Evolutionary conservation across 1,284 basidiomycete genomes (phyloP), one percentile per base, ranked within the genome.

Genomic region (Leccinum griseonigrum): DNA sequence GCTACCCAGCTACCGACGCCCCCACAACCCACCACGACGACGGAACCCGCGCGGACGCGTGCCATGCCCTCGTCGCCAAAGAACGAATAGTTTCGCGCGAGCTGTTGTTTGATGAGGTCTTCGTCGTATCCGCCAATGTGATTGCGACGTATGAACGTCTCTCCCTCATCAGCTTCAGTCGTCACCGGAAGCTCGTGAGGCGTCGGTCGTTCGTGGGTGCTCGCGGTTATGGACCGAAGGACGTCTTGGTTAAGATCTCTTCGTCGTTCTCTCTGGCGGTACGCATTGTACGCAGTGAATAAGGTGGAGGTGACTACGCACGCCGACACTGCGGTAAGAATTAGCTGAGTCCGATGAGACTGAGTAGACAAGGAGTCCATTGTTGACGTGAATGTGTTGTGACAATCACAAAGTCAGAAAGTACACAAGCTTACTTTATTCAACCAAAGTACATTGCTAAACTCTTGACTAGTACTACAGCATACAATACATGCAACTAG

Each of bases 1-100:
- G 97, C 95, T 29, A 90, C 91, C 90, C 95, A 97, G 68, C 92
- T 95, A 0, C 97, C 96, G 1, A 99, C 97, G 5, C 97, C 97
- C 61, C 97, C 97, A 66, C 95, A 94, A 3, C 97, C 97, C 8
- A 99, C 86, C 26, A 99, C 81, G 22, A 95, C 93, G 3, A 98
- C 95, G 18, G 83, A 88, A 7, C 87, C 85, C 26, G 83, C 74
- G 61, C 97, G 82, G 51, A 99, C 83, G 68, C 85, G 87, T 11
- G 78, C 73, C 94, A 98, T 97, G 28, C 87, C 86, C 40, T 95
- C 91, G 36, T 97, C 93, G 0, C 95, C 95, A 55, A 99, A 90
- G 78, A 99, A 98, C 22, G 91, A 88, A 73, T 97, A 98, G 77
- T 98, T 98, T 53, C 97, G 81, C 6, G 95, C 91, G 43, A 99